Evolutionary conservation across 139 green algal species (phyloP), one percentile per base, ranked within the genome.

Genomic region (Coccomyxa sp.): DNA sequence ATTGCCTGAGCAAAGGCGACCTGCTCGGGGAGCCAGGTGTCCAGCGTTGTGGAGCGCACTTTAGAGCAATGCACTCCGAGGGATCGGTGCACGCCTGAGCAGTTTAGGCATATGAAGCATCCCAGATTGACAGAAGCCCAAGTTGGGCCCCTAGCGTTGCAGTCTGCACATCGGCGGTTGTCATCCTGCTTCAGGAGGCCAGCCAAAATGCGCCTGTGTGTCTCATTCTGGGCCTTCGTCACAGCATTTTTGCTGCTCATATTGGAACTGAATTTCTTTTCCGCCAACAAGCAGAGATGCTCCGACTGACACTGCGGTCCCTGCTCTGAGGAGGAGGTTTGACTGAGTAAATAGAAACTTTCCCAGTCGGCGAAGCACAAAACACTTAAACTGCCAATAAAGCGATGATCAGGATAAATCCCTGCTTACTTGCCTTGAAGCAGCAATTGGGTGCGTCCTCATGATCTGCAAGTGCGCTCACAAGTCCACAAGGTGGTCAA

Each of bases 11-110:
- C 89, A 86, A 96, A 96, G 13, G 93, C 93, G 16, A 97, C 92
- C 85, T 98, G 94, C 76, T 95, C 91, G 23, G 95, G 95, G 31
- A 98, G 90, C 95, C 95, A 98, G 23, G 95, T 98, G 89, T 98
- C 95, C 83, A 97, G 82, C 21, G 79, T 85, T 31, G 86, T 86
- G 16, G 83, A 85, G 10, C 79, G 71, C 23, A 97, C 94, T 84
- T 98, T 94, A 68, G 89, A 95, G 78, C 95, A 92, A 90, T 98
- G 95, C 58, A 97, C 93, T 18, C 95, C 95, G 38, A 98, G 86
- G 28, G 74, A 83, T 67, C 95, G 90, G 82, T 98, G 95, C 38
- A 98, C 90, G 30, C 95, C 90, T 17, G 90, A 95, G 90, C 95
- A 98, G 58, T 94, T 96, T 13, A 98, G 87, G 88, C 95, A 98